Conservation (phyloP, 202 grass and related monocot species). For the Setaria italica region DNA sequence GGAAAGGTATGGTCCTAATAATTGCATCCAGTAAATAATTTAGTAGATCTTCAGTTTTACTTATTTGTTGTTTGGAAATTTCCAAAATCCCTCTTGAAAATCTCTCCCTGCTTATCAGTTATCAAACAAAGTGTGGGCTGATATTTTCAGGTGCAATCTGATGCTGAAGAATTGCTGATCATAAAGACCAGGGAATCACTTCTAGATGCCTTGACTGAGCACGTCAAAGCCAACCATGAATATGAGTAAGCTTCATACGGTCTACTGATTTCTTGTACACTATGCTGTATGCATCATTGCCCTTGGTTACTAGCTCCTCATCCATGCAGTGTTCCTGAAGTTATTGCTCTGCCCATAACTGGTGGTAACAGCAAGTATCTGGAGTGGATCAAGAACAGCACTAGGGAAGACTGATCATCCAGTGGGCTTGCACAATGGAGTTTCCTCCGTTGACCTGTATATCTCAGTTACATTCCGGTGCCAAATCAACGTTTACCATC, state of each 20-base stretch:
- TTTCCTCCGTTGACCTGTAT: not conserved
- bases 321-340: constrained; percentile 74
- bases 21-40: constrained; percentile 5
- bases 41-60: not conserved
- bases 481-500: not conserved
- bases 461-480: not conserved
- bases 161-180: constrained; percentile 74
- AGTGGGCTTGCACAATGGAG: too few species aligned
- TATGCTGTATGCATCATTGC: not conserved
- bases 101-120: not conserved
- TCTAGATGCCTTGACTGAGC: constrained; percentile 67
- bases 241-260: constrained; percentile 60
- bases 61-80: not conserved
- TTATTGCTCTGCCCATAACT: constrained; percentile 75
- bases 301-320: constrained; percentile 2
- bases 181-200: constrained; percentile 84
- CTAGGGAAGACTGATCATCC: constrained; percentile 47
- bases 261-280: not conserved
- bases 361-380: constrained; percentile 79
- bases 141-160: constrained; percentile 67
- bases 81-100: not conserved
- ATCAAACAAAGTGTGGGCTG: not conserved
- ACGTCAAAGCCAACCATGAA: constrained; percentile 83
- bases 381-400: constrained; percentile 81
- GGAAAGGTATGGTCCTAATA: constrained; percentile 58